A percentile compares a stretch with the other conserved stretches of the same genome.
Conservation (phyloP, 2,329 filamentous ascomycete genomes). For the Niveomyces coronatus region DNA sequence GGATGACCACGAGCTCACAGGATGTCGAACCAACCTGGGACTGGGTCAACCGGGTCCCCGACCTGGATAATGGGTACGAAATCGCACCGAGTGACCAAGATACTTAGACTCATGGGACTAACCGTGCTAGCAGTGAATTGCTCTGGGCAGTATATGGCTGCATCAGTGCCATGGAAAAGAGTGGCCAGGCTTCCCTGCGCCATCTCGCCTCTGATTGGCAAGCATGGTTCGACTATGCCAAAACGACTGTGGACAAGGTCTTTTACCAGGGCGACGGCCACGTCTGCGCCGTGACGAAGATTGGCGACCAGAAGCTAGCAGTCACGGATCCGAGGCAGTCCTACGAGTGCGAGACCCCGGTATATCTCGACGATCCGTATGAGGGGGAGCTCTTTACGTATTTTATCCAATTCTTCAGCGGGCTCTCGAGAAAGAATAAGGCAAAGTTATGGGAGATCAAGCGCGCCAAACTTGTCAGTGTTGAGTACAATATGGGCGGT, state of each 20-base stretch:
- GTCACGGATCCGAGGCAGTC: slow-evolving; percentile 18
- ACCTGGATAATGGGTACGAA: slow-evolving; percentile 28
- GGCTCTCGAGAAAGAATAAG: slow-evolving; percentile 22
- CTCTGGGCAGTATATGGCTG: slow-evolving; percentile 32
- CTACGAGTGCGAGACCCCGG: slow-evolving; percentile 26
- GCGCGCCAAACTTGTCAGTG: slow-evolving; percentile 25
- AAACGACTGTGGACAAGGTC: slow-evolving; percentile 24
- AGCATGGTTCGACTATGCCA: slow-evolving; percentile 29
- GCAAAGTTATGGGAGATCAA: slow-evolving; percentile 28
- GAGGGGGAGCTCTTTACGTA: slow-evolving; percentile 33
- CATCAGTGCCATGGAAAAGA: slow-evolving; percentile 26
- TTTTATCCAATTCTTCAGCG: slow-evolving; percentile 29
- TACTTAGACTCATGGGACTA: not conserved
- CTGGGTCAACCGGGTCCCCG: slow-evolving; percentile 29
- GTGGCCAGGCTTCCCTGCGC: slow-evolving; percentile 12
- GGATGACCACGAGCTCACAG: slow-evolving; percentile 22
- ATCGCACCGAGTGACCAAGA: not conserved
- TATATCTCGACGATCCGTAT: slow-evolving; percentile 29
- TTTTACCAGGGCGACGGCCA: slow-evolving; percentile 27
- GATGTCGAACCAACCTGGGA: slow-evolving; percentile 24
- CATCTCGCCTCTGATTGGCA: slow-evolving; percentile 27
- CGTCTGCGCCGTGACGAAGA: slow-evolving; percentile 29
- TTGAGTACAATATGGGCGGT: slow-evolving; percentile 25
- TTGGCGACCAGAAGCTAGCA: slow-evolving; percentile 23
- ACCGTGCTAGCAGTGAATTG: slow-evolving; percentile 21